Evolutionary conservation across 257 asterid species (phyloP).

Genomic region (Solanum sitiens): DNA sequence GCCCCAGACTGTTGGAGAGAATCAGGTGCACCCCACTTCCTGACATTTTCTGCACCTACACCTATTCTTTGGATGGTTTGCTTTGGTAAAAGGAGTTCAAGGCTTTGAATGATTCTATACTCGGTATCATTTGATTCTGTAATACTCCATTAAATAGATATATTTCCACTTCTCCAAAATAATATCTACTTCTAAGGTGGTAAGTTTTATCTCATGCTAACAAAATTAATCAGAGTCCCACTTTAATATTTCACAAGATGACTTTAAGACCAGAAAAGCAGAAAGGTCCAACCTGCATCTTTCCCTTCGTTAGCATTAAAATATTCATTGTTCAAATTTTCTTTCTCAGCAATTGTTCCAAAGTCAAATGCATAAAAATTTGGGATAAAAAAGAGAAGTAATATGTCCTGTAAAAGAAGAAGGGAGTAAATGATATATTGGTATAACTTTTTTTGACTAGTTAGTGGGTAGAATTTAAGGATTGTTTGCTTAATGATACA

Average conservation of each 20-base stretch:
- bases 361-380: not conserved
- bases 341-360: not conserved
- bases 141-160: not conserved
- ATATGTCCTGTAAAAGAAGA: not conserved
- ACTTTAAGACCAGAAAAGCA: not conserved
- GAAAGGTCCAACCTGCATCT: not conserved
- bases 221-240: not conserved
- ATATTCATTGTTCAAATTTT: not conserved
- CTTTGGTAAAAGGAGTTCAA: not conserved
- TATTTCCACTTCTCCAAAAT: not conserved
- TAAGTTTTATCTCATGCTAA: not conserved
- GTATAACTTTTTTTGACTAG: not conserved
- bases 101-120: not conserved
- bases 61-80: not conserved
- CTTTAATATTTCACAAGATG: not conserved
- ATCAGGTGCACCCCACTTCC: slow-evolving; percentile 53
- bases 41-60: not conserved
- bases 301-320: not conserved
- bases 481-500: not conserved
- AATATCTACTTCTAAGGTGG: not conserved
- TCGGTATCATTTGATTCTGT: not conserved
- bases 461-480: not conserved
- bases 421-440: not conserved
- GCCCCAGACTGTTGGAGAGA: slow-evolving; percentile 90
- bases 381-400: not conserved